These are phyloP conservation scores for Neoconidiobolus thromboides DNA, from an alignment of 371 early-diverging fungal species.

Conservation along the genomic window DNA sequence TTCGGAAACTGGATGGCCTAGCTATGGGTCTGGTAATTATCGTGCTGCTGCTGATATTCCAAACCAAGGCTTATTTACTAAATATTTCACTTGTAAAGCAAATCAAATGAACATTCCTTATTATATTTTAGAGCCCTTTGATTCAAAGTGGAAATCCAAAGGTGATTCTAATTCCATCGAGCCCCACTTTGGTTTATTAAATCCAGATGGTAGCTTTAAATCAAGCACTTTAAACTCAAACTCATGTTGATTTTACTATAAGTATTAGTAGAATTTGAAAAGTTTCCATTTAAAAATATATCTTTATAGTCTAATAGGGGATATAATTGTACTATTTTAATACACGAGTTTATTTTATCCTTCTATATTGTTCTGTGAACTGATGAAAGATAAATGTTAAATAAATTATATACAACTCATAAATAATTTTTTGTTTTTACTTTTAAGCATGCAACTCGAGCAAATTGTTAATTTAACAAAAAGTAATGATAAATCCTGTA, in stretches of 20 bases:
- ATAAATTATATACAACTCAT: too few relatives aligned
- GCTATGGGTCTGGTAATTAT: not conserved
- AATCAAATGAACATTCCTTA: not conserved
- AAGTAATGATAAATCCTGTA: too few relatives aligned
- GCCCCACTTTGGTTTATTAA: slow-evolving; percentile 2
- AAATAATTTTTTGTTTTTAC: too few relatives aligned
- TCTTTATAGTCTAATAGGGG: too few relatives aligned
- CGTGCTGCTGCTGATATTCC: not conserved
- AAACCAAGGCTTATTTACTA: not conserved
- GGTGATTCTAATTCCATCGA: not conserved
- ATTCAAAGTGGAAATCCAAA: not conserved
- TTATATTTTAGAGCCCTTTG: not conserved
- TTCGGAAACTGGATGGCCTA: not conserved
- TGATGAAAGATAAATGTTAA: too few relatives aligned
- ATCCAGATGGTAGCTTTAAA: not conserved
- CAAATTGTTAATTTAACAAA: too few relatives aligned
- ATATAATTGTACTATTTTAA: too few relatives aligned
- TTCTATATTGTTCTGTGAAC: too few relatives aligned
- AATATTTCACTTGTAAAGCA: not conserved
- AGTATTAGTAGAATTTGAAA: too few relatives aligned
- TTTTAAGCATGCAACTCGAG: too few relatives aligned
- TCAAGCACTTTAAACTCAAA: not conserved
- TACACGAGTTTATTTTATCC: too few relatives aligned
- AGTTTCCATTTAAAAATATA: too few relatives aligned
- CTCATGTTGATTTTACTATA: not conserved